Percentiles rank a stretch among this genome's conserved stretches.
Evolutionary conservation across 2,329 filamentous ascomycete genomes (phyloP).

Genomic region (Mycosphaerella sp.): DNA sequence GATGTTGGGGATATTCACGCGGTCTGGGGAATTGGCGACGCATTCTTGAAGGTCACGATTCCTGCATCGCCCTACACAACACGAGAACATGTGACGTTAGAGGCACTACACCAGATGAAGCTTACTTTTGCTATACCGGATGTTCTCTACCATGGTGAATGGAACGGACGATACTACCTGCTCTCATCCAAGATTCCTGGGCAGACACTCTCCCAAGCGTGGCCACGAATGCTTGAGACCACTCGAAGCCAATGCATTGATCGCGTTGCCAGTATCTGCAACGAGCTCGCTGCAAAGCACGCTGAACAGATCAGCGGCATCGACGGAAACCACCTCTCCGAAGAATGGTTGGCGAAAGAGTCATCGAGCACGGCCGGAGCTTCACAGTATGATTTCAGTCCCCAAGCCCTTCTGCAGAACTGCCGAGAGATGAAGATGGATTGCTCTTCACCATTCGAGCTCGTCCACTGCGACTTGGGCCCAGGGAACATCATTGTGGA

Average conservation of each 20-base stretch:
- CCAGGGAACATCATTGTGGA: neutral
- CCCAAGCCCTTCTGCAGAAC: neutral
- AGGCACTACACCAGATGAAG: neutral
- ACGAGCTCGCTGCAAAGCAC: neutral
- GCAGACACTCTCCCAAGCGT: neutral
- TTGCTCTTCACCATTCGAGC: neutral
- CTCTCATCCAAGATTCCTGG: neutral
- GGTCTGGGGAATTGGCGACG: neutral
- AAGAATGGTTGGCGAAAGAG: neutral
- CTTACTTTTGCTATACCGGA: neutral
- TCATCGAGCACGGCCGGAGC: neutral
- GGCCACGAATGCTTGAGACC: neutral
- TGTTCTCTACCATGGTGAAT: neutral
- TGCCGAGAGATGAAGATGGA: neutral
- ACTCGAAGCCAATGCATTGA: neutral
- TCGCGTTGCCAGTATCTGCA: neutral
- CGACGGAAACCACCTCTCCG: neutral
- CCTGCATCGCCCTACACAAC: neutral
- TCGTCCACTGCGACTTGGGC: neutral
- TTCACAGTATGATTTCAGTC: neutral
- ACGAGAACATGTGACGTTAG: constrained; percentile 3
- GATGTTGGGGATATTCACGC: neutral
- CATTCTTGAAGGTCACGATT: constrained; percentile 1
- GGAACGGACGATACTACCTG: constrained; percentile 1
- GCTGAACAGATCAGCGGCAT: neutral